Conservation (phyloP, 108 stramenopile species). For the Skeletonema menzelii region DNA sequence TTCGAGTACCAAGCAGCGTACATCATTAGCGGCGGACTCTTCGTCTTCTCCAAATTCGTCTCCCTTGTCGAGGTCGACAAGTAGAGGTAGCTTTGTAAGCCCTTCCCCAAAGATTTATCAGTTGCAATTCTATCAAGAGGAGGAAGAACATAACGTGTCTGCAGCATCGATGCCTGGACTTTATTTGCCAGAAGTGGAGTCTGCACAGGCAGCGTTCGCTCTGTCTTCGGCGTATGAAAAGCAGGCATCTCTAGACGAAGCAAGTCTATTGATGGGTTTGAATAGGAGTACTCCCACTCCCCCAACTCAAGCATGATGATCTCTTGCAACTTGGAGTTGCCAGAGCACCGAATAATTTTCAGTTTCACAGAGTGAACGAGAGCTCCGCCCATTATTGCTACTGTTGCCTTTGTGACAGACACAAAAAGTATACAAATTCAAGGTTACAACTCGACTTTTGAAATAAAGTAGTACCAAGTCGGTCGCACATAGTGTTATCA, state of each 20-base stretch:
- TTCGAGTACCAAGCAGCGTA: not conserved
- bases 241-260: constrained; percentile 36
- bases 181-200: constrained; percentile 23
- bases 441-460: no score
- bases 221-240: not conserved
- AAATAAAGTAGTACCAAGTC: not conserved
- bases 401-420: not conserved
- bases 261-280: constrained; percentile 40
- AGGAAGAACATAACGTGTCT: not conserved
- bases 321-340: constrained; percentile 1
- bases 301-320: not conserved
- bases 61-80: constrained; percentile 1
- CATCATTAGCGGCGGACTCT: not conserved
- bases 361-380: not conserved
- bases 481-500: not conserved
- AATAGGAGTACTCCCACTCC: constrained; percentile 39
- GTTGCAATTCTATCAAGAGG: not conserved
- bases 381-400: not conserved
- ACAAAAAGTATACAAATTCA: not conserved
- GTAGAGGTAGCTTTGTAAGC: constrained; percentile 23
- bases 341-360: not conserved
- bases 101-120: constrained; percentile 33
- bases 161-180: constrained; percentile 24
- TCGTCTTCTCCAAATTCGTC: constrained; percentile 11
- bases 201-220: not conserved